Conservation (phyloP, 2,329 filamentous ascomycete species). For the Cercospora sesami region DNA sequence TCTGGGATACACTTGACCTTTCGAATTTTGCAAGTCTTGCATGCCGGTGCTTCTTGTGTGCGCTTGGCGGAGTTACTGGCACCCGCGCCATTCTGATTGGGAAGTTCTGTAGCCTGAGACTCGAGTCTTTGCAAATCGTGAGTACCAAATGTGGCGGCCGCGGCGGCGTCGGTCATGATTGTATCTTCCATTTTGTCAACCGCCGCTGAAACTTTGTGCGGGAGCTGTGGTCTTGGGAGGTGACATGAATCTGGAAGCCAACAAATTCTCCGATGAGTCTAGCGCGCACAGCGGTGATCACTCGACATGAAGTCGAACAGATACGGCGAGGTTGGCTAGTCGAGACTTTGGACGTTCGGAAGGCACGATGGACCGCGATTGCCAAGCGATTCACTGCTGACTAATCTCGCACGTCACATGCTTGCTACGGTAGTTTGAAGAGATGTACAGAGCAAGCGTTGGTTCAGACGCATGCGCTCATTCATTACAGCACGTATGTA, state of each 20-base stretch:
- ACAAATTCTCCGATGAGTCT: neutral
- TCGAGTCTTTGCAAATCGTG: constrained; percentile 10
- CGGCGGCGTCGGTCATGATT: neutral
- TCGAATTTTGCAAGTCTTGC: constrained; percentile 4
- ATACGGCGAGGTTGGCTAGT: neutral
- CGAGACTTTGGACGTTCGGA: neutral
- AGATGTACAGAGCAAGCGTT: neutral
- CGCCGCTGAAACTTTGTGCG: constrained; percentile 7
- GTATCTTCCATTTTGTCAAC: constrained; percentile 14
- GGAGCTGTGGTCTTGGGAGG: neutral
- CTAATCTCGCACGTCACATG: neutral
- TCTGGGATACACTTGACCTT: constrained; percentile 12
- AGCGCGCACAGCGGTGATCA: neutral
- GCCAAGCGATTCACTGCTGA: neutral
- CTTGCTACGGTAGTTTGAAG: neutral
- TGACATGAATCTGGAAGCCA: neutral
- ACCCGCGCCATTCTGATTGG: neutral
- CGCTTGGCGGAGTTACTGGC: neutral
- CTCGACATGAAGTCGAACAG: neutral
- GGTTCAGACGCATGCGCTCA: neutral
- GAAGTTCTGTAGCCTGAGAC: neutral
- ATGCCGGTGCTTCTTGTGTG: constrained; percentile 7
- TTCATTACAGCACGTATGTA: neutral
- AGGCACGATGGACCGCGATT: neutral
- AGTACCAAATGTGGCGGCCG: neutral